phyloP scores from a whole-genome alignment of 768 basidiomycete species.

The Trametes cubensis region DNA sequence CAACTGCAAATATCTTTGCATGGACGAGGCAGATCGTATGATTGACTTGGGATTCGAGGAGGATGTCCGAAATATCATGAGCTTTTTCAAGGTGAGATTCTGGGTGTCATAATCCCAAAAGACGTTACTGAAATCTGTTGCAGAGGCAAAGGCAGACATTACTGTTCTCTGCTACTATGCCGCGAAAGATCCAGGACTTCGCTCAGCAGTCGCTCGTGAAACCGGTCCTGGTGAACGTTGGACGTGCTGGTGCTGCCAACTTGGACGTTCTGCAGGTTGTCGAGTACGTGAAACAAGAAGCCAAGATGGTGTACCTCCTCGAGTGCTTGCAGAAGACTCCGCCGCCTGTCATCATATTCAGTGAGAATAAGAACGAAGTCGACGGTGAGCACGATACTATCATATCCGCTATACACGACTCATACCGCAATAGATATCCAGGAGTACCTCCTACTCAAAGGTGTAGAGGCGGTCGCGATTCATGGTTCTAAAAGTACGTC shows the following conservation, averaged over 20 bases:
- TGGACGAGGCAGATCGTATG: conserved; percentile 99
- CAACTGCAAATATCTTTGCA: conserved; percentile 93
- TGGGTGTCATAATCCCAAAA: background rate
- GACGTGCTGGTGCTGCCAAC: conserved; percentile 96
- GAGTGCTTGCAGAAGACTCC: conserved; percentile 98
- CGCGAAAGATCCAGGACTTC: conserved; percentile 97
- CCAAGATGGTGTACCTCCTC: conserved; percentile 98
- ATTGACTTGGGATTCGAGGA: conserved; percentile 99
- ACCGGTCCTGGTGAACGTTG: conserved; percentile 95
- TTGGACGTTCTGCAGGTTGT: conserved; percentile 95
- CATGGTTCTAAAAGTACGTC: conserved; percentile 93
- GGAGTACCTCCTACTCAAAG: conserved; percentile 94
- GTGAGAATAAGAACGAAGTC: conserved; percentile 99
- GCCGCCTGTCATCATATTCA: conserved; percentile 96
- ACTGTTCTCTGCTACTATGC: conserved; percentile 99
- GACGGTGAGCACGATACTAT: conserved; percentile 63
- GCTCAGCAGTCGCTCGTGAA: conserved; percentile 95
- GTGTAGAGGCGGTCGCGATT: conserved; percentile 97
- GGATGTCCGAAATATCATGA: conserved; percentile 98
- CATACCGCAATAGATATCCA: conserved; percentile 79
- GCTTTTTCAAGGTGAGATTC: conserved; percentile 85
- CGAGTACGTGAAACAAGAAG: conserved; percentile 99
- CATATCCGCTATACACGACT: background rate
- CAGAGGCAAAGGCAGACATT: conserved; percentile 96
- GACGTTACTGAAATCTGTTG: conserved; percentile 2